Percentiles rank a stretch among this genome's conserved stretches.
These are phyloP conservation scores for Withania somnifera DNA, from an alignment of 305 asterid genomes.

Conservation along the genomic window DNA sequence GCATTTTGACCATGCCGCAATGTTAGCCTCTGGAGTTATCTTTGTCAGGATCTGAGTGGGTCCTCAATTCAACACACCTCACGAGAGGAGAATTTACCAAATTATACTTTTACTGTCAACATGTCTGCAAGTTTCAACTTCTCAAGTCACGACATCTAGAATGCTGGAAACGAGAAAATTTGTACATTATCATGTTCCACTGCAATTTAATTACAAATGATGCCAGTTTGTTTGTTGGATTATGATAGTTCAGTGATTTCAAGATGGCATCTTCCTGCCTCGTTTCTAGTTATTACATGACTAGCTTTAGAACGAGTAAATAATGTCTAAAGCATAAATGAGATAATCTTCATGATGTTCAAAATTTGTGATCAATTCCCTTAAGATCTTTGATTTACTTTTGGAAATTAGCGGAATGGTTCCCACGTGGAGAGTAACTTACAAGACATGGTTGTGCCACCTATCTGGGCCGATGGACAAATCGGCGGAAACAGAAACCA, in stretches of 20 bases:
- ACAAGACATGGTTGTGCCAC: constrained; percentile 42
- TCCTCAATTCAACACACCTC: not conserved
- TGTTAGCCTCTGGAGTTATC: not conserved
- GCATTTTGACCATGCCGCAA: not conserved
- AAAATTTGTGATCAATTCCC: not conserved
- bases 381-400: not conserved
- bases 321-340: not conserved
- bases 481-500: constrained; percentile 43
- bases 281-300: not conserved
- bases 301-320: not conserved
- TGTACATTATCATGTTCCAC: not conserved
- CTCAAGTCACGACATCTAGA: not conserved
- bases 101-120: not conserved
- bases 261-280: not conserved
- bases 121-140: not conserved
- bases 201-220: not conserved
- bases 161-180: not conserved
- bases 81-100: not conserved
- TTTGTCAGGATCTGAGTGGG: not conserved
- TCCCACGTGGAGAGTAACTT: constrained; percentile 34
- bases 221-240: not conserved
- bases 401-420: constrained; percentile 32
- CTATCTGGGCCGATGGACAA: constrained; percentile 50
- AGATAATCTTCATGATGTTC: not conserved
- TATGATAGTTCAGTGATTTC: not conserved